phyloP scores from a whole-genome alignment of 1,284 basidiomycete genomes.

The Mycena citricolor region DNA sequence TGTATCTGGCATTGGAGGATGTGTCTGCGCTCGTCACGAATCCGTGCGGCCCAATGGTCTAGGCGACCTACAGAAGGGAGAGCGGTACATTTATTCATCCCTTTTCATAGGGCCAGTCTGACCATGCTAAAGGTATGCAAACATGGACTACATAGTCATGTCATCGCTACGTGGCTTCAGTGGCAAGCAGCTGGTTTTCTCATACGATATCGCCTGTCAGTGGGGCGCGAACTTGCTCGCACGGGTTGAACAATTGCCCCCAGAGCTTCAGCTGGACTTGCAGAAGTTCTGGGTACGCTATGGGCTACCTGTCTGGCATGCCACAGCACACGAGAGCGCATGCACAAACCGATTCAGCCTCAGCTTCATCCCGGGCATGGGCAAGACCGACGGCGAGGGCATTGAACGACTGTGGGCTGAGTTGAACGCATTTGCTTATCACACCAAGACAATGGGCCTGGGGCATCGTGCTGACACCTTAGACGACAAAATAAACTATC shows the following conservation, averaged over 20 bases:
- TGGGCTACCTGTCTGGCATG: conserved; percentile 29
- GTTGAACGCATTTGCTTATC: conserved; percentile 22
- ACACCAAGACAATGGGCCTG: conserved; percentile 29
- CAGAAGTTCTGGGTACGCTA: conserved; percentile 1
- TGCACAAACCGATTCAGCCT: conserved; percentile 25
- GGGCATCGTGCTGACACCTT: conserved; percentile 26
- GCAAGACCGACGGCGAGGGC: conserved; percentile 29
- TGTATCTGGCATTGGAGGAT: conserved; percentile 17
- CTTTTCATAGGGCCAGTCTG: neutral
- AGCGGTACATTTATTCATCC: conserved; percentile 13
- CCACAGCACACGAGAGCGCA: conserved; percentile 22
- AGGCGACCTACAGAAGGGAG: conserved; percentile 25
- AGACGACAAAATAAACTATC: conserved; percentile 24
- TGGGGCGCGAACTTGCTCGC: conserved; percentile 14
- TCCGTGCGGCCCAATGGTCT: conserved; percentile 16
- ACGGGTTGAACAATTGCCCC: conserved; percentile 8
- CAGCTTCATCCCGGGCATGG: conserved; percentile 23
- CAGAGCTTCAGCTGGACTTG: conserved; percentile 1
- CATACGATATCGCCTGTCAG: conserved; percentile 27
- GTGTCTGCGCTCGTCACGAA: conserved; percentile 20
- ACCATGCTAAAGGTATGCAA: conserved; percentile 15
- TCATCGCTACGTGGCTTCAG: conserved; percentile 2
- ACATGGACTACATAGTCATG: conserved; percentile 22
- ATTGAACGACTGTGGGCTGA: conserved; percentile 28
- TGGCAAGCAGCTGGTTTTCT: conserved; percentile 6